Base-by-base conservation (phyloP, 331 rosid genomes). In the Malus hybrid region DNA sequence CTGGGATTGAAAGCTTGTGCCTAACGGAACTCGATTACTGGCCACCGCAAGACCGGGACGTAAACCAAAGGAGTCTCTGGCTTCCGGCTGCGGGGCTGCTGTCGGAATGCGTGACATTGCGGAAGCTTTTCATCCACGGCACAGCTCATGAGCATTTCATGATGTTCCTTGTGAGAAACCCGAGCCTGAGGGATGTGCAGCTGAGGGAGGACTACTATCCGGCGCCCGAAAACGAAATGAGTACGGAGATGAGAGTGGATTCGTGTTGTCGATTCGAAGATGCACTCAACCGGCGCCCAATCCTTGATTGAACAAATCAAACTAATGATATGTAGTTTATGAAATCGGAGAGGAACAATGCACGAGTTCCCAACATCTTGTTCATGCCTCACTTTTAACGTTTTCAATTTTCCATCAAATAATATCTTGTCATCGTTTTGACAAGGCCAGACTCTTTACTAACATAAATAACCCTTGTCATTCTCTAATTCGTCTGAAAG, bases 111-210 rank as follows among this genome's bases (percentile, higher is more conserved):
- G 29, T 28, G 8, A 81, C 90, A 1, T 83, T 94, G 67, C 83
- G 97, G 87, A 94, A 92, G 85, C 97, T 94, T 57, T 90, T 94
- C 83, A 90, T 94, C 59, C 99, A 94, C 16, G 99, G 97, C 19
- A 94, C 97, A 10, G 81, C 91, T 39, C 81, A 89, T 50, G 96
- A 94, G 22, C 97, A 94, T 83, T 94, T 92, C 85, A 86, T 94
- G 90, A 79, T 34, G 76, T 88, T 90, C 82, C 90, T 94, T 22
- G 92, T 90, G 5, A 72, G 79, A 36, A 85, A 84, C 34, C 46
- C 13, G 46, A 42, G 13, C 46, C 13, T 87, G 22, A 86, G 98
- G 79, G 97, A 93, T 65, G 96, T 90, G 48, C 98, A 91, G 74
- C 85, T 90, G 34, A 83, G 98, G 69, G 90, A 70, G 74, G 96